These are phyloP conservation scores for Acarospora socialis DNA, from an alignment of 2,329 filamentous ascomycete species.

Conservation along the genomic window DNA sequence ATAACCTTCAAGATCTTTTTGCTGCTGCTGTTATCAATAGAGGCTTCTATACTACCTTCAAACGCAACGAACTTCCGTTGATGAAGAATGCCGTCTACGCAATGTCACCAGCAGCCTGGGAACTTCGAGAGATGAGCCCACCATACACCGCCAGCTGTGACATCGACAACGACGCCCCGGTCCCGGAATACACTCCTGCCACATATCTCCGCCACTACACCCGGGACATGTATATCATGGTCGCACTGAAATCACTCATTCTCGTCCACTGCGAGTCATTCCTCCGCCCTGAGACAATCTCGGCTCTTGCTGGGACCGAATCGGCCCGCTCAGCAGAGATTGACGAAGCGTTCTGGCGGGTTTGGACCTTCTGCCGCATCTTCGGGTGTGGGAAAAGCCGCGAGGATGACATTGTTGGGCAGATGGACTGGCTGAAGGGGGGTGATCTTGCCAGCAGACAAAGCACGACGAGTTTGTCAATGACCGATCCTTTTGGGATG, in stretches of 20 bases:
- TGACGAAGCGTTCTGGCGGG: slow-evolving; percentile 49
- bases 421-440: slow-evolving; percentile 50
- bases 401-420: slow-evolving; percentile 44
- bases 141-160: slow-evolving; percentile 29
- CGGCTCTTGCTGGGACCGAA: slow-evolving; percentile 36
- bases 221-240: slow-evolving; percentile 39
- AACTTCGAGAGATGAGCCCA: slow-evolving; percentile 43
- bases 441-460: slow-evolving; percentile 37
- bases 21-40: slow-evolving; percentile 39
- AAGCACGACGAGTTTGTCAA: slow-evolving; percentile 22
- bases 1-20: slow-evolving; percentile 40
- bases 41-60: slow-evolving; percentile 44
- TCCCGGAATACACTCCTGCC: slow-evolving; percentile 38
- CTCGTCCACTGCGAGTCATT: slow-evolving; percentile 41
- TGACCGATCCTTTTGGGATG: slow-evolving; percentile 36
- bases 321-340: slow-evolving; percentile 35
- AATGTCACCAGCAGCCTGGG: slow-evolving; percentile 45
- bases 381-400: slow-evolving; percentile 45
- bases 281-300: slow-evolving; percentile 41
- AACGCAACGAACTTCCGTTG: slow-evolving; percentile 39
- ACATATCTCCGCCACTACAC: slow-evolving; percentile 38
- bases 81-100: slow-evolving; percentile 37
- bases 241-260: slow-evolving; percentile 41
- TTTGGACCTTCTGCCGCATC: slow-evolving; percentile 52
- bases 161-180: slow-evolving; percentile 31